Evolutionary conservation across 1,139 yeast species (phyloP).

Genomic region (Protomyces inouyei): DNA sequence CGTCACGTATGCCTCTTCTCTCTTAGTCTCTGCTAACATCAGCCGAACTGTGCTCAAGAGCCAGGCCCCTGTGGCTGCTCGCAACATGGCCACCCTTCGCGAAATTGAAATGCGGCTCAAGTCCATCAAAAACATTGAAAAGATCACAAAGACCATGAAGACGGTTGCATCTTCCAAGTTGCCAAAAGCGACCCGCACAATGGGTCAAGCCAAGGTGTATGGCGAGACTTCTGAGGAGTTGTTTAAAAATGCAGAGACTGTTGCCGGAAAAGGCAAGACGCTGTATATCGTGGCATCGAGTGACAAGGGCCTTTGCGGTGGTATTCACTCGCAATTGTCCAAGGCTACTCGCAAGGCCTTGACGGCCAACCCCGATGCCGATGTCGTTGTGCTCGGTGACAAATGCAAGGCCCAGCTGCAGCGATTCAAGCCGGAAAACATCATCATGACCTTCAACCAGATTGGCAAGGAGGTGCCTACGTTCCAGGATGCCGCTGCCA

Average conservation of each 20-base stretch:
- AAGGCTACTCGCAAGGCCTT: constrained; percentile 64
- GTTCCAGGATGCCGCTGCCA: constrained; percentile 80
- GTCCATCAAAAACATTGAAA: constrained; percentile 96
- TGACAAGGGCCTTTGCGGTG: constrained; percentile 98
- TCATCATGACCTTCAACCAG: constrained; percentile 77
- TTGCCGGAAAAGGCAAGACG: constrained; percentile 53
- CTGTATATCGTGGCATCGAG: constrained; percentile 84
- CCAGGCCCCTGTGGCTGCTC: constrained; percentile 17
- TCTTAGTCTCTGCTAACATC: not conserved
- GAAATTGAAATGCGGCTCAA: constrained; percentile 97
- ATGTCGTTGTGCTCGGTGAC: constrained; percentile 87
- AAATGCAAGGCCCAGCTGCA: constrained; percentile 81
- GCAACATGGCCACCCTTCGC: constrained; percentile 75
- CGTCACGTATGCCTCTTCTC: not conserved
- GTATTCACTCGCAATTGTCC: constrained; percentile 91
- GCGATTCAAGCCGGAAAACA: constrained; percentile 68
- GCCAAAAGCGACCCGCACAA: constrained; percentile 92
- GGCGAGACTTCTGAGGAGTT: constrained; percentile 76
- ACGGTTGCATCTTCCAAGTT: constrained; percentile 97
- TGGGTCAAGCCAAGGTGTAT: constrained; percentile 82
- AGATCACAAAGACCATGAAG: constrained; percentile 99
- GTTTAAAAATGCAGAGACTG: constrained; percentile 74
- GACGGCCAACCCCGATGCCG: constrained; percentile 59
- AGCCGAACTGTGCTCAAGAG: constrained; percentile 13
- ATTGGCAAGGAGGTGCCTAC: constrained; percentile 96